Evolutionary conservation across 768 basidiomycete species (phyloP), one percentile per base, ranked within the genome.

Genomic region (Myochromella boudieri): DNA sequence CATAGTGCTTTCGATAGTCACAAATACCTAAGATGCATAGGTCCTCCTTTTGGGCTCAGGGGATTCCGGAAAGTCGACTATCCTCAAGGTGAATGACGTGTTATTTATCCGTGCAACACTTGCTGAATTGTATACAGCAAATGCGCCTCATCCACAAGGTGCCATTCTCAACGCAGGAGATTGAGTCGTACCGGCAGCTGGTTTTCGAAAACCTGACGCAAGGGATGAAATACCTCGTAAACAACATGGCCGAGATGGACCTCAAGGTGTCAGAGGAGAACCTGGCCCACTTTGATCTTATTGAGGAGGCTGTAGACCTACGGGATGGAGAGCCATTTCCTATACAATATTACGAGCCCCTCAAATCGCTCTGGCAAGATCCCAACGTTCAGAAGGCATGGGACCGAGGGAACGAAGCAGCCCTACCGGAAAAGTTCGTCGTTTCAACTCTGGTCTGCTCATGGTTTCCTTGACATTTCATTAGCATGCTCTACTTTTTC

Each of bases 61-160:
- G 22, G 94, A 95, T 62, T 90, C 87, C 25, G 94, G 94, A 18
- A 97, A 97, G 68, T 91, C 88, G 5, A 97, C 94, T 7, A 78
- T 97, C 59, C 77, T 94, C 64, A 94, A 93, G 75, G 87, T 86
- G 51, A 34, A 62, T 48, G 22, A 15, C 18, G n/a, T 33, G n/a
- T 7, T 36, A n/a, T 18, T 28, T 7, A 6, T n/a, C 20, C 7
- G 1, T 3, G 3, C 27, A 18, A 12, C 26, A 17, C 1, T 17
- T 21, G 45, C 25, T 39, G 32, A 21, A 41, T 41, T 27, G 17
- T n/a, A 25, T 34, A 17, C 49, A 94, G 88, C 94, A 98, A 86
- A 98, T 97, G 95, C 85, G 94, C 29, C 74, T 97, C 29, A 97
- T 99, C 40, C 95, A 98, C 68, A 80, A 82, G 48, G 73, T 91